Base-by-base conservation (phyloP, 768 basidiomycete species). In the Cyclocybe cylindracea region DNA sequence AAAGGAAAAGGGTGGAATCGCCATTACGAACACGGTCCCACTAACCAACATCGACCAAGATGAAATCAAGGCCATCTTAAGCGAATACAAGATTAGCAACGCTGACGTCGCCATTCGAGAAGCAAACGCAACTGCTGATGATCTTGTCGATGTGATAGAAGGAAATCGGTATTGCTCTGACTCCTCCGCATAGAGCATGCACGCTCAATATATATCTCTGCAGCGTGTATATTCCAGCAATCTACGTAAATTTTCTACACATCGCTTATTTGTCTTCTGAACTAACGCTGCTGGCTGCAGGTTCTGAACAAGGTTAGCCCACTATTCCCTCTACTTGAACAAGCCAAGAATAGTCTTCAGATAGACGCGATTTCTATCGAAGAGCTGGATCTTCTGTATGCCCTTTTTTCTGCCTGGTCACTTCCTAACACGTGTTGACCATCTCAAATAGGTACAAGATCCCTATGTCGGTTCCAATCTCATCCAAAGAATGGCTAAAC, bases 291-390 rank as follows among this genome's bases (percentile, higher is more conserved):
- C 37, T 37, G 46, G 7, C 36, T 34, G 45, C 61, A 90, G 84
- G 84, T 93, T 37, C 73, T 94, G 55, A 94, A 94, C 72, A 94
- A 94, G 79, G 90, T 91, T 47, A 39, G 40, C 32, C 42, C 35
- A 7, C n/a, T 31, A 32, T 36, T 8, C 39, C 39, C 57, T 33
- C 37, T 46, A 11, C 52, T 45, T 36, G 58, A 32, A 16, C 18
- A 49, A 54, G 37, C 48, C 11, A 10, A 35, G 48, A 32, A 34
- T 19, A 46, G 29, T 32, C 10, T 51, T n/a, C 54, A 93, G 86
- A 94, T 96, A 65, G 97, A 99, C 68, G 97, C 92, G 14, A 98
- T 98, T 63, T 95, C 93, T 48, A 97, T 98, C 69, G 96, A 98
- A 68, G 96, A 98, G 71, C 83, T 98, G 19, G 96, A 98, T 69